A percentile compares a stretch with the other conserved stretches of the same genome.
phyloP scores from a whole-genome alignment of 305 asterid genomes.

The Striga hermonthica region DNA sequence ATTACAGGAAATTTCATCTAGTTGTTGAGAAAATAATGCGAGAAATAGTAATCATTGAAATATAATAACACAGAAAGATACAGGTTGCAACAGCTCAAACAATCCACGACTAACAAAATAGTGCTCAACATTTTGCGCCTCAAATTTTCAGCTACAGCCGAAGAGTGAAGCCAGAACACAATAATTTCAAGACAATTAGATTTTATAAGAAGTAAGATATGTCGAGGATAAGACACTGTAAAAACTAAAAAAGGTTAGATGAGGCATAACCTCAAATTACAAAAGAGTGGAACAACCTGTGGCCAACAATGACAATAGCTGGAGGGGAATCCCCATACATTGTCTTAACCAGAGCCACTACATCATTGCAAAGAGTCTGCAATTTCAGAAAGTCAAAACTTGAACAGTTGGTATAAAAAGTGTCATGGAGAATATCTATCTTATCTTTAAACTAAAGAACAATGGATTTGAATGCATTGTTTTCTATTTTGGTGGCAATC shows the following conservation, averaged over 20 bases:
- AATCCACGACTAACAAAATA: constrained; percentile 11
- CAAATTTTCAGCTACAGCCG: neutral
- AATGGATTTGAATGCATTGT: constrained; percentile 5
- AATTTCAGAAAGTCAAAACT: constrained; percentile 31
- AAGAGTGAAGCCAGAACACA: neutral
- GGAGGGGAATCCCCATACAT: constrained; percentile 91
- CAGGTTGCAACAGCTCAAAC: constrained; percentile 4
- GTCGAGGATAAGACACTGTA: neutral
- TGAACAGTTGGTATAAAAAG: constrained; percentile 28
- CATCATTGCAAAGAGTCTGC: constrained; percentile 81
- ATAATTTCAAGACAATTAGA: neutral
- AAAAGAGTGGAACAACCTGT: constrained; percentile 55
- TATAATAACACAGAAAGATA: neutral
- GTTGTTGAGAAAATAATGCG: neutral
- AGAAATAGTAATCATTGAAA: neutral
- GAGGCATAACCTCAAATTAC: neutral
- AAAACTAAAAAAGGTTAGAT: neutral
- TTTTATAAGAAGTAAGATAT: neutral
- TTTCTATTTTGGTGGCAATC: constrained; percentile 17
- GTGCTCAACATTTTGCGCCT: constrained; percentile 4
- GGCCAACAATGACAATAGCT: constrained; percentile 91
- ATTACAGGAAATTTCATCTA: neutral
- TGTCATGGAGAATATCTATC: constrained; percentile 5
- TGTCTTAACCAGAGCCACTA: constrained; percentile 74
- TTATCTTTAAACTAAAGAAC: constrained; percentile 7